These are phyloP conservation scores for Phialemoniopsis sp. DNA, from an alignment of 2,329 filamentous ascomycete genomes.

Conservation along the genomic window DNA sequence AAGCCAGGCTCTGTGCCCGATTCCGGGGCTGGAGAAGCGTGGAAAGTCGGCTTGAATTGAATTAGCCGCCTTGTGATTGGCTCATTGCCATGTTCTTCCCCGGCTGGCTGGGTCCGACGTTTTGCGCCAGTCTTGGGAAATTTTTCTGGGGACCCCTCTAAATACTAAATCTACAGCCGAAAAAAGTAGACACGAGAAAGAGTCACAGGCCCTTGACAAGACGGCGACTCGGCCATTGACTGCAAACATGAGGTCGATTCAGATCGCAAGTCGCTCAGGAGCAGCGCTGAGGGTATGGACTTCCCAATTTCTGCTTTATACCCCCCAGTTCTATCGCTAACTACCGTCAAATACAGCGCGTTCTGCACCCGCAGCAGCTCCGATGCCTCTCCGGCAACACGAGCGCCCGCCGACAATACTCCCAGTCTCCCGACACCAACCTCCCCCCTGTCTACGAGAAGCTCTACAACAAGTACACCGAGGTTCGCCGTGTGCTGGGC, in stretches of 20 bases:
- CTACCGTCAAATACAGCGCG: slow-evolving; percentile 21
- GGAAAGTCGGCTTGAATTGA: too few relatives aligned
- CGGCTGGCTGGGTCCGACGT: too few relatives aligned
- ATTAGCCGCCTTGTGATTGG: too few relatives aligned
- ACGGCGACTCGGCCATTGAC: slow-evolving; percentile 2
- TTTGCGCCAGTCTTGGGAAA: too few relatives aligned
- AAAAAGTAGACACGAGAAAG: not conserved
- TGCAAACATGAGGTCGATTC: slow-evolving; percentile 43
- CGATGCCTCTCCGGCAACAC: slow-evolving; percentile 18
- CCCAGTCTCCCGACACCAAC: slow-evolving; percentile 21
- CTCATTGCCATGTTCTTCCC: too few relatives aligned
- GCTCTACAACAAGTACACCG: slow-evolving; percentile 70
- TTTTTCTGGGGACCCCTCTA: too few relatives aligned
- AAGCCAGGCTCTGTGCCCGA: too few relatives aligned
- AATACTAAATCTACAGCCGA: not conserved
- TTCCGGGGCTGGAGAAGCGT: too few relatives aligned
- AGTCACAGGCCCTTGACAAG: not conserved
- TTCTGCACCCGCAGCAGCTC: slow-evolving; percentile 25
- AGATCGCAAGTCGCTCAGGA: slow-evolving; percentile 43
- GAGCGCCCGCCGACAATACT: slow-evolving; percentile 24
- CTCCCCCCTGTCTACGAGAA: slow-evolving; percentile 74
- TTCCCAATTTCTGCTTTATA: not conserved
- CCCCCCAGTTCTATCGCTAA: not conserved
- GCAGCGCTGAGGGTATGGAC: slow-evolving; percentile 38
- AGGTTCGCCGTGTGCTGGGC: slow-evolving; percentile 72